phyloP scores from a whole-genome alignment of 2,329 filamentous ascomycete species.

The Paecilomyces formosus region DNA sequence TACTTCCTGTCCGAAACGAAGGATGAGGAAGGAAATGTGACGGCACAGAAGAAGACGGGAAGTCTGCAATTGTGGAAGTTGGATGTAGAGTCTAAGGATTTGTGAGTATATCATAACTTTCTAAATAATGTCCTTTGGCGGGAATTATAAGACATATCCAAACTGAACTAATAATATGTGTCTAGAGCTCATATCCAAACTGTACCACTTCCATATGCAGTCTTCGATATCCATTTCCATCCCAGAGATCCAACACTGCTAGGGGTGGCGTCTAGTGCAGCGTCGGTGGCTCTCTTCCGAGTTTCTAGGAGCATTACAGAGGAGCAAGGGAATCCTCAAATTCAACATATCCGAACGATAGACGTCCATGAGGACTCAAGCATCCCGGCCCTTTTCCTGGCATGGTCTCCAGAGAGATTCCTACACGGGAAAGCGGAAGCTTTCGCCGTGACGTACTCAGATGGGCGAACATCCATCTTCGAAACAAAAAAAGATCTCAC shows the following conservation, averaged over 20 bases:
- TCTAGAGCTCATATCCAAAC: slow-evolving; percentile 52
- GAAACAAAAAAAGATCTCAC: slow-evolving; percentile 28
- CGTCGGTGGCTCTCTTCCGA: slow-evolving; percentile 36
- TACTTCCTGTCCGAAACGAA: slow-evolving; percentile 56
- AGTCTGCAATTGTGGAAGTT: slow-evolving; percentile 63
- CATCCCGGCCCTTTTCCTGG: slow-evolving; percentile 63
- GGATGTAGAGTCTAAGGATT: slow-evolving; percentile 18
- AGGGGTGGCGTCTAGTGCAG: slow-evolving; percentile 69
- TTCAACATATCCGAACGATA: slow-evolving; percentile 35
- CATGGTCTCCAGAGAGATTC: slow-evolving; percentile 56
- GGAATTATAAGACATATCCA: slow-evolving; percentile 6
- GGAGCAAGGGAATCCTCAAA: slow-evolving; percentile 2
- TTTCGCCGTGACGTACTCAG: slow-evolving; percentile 65
- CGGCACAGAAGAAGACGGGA: slow-evolving; percentile 60
- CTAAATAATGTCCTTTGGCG: slow-evolving; percentile 2
- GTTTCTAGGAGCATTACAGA: slow-evolving; percentile 12
- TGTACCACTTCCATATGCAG: slow-evolving; percentile 58
- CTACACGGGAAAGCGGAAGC: slow-evolving; percentile 27
- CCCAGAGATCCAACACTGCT: slow-evolving; percentile 51
- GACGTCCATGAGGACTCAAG: slow-evolving; percentile 46
- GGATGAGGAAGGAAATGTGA: slow-evolving; percentile 13
- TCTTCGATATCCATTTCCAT: slow-evolving; percentile 81
- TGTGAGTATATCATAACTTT: slow-evolving; percentile 16
- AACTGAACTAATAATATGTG: slow-evolving; percentile 7
- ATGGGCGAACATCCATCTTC: slow-evolving; percentile 55